Conservation (phyloP, 2,329 filamentous ascomycete genomes). For the Colletotrichum limetticola region DNA sequence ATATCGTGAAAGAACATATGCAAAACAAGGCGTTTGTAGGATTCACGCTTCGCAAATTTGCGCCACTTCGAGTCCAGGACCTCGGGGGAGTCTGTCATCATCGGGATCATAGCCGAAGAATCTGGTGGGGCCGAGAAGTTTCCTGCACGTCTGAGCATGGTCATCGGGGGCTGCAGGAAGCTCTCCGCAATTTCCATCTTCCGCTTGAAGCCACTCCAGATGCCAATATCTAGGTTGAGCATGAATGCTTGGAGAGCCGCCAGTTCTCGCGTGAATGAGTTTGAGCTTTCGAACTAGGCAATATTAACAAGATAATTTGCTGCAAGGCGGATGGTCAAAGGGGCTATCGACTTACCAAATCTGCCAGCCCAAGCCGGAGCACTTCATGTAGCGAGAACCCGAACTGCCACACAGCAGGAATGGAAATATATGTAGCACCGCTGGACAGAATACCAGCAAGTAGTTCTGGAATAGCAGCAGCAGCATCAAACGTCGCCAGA, state of each 20-base stretch:
- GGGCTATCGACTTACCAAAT: constrained; percentile 28
- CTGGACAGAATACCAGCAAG: constrained; percentile 49
- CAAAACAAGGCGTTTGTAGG: constrained; percentile 44
- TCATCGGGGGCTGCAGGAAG: constrained; percentile 47
- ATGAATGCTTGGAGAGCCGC: constrained; percentile 46
- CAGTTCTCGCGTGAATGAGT: constrained; percentile 44
- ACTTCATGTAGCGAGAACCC: constrained; percentile 54
- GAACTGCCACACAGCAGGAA: constrained; percentile 50
- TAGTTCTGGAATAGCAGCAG: constrained; percentile 48
- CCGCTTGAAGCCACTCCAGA: constrained; percentile 50
- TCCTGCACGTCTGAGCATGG: constrained; percentile 48
- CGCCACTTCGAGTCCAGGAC: constrained; percentile 35
- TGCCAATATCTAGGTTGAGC: constrained; percentile 45
- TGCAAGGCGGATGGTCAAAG: not conserved
- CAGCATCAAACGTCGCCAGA: constrained; percentile 48
- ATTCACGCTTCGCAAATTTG: constrained; percentile 44
- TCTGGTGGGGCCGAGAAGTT: constrained; percentile 39
- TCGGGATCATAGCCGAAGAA: constrained; percentile 16
- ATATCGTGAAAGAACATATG: constrained; percentile 44
- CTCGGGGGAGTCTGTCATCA: constrained; percentile 21
- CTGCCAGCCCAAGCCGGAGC: constrained; percentile 43
- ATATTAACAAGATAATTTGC: not conserved
- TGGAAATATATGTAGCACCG: constrained; percentile 49
- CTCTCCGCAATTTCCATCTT: constrained; percentile 54
- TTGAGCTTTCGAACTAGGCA: constrained; percentile 46